Evolutionary conservation across 2,329 filamentous ascomycete genomes (phyloP), one percentile per base, ranked within the genome.

Genomic region (Harringtonia aguacate): DNA sequence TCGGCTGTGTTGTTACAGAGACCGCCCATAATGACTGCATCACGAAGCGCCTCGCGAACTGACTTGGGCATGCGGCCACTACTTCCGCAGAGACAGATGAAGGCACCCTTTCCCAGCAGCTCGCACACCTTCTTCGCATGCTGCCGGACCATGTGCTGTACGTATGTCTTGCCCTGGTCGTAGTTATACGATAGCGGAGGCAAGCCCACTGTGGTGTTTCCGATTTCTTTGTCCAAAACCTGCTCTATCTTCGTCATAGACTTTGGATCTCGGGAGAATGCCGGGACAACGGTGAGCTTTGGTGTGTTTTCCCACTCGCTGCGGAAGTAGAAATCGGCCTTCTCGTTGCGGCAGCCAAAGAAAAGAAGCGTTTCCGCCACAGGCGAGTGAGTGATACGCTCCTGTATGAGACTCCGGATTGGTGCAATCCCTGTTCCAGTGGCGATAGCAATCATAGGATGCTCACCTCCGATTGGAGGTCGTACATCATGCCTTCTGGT

Each of bases 351-450:
- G 51, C 85, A 87, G 12, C 92, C 92, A 52, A 87, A 97, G 61
- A 97, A 82, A 2, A 98, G 68, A 1, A 86, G 53, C 4, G 65
- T 5, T 66, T 69, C 8, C 39, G 42, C 35, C 53, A 8, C 20
- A 4, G 15, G 50, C 46, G 50, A 38, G 22, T 61, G 50, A 0
- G 56, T 54, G 35, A 60, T 55, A n/a, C 87, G 82, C 52, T 94
- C 81, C 58, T 84, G 81, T n/a, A 92, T 71, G 52, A 95, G 70
- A 5, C 83, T 77, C 4, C 89, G 79, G 55, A 95, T 79, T 0
- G 90, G 89, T 1, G 89, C 90, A 28, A 95, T 68, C 8, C 89
- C 89, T 0, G 89, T 95, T 3, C 89, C 89, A 0, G 89, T 85
- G 2, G 82, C 87, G 43, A 95, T 77, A 55, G 89, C 78, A 29